Percentiles rank a stretch among this genome's conserved stretches.
Evolutionary conservation across 768 basidiomycete species (phyloP).

Genomic region (Termitomyces sp.): DNA sequence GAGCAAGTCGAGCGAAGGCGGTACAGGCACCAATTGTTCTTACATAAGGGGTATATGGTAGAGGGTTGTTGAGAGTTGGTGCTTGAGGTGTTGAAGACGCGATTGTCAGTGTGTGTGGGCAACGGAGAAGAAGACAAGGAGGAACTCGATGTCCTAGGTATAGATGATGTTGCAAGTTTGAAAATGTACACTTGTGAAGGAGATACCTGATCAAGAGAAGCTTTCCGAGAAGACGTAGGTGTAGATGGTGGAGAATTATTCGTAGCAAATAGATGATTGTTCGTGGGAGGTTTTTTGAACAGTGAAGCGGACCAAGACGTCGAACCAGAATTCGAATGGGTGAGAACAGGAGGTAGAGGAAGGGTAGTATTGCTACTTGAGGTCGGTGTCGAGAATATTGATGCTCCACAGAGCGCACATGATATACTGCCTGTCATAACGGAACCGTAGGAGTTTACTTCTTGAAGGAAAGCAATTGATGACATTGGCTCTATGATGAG

Average conservation of each 20-base stretch:
- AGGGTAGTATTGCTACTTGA: slow-evolving; percentile 17
- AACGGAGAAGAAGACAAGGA: slow-evolving; percentile 17
- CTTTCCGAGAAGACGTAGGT: slow-evolving; percentile 18
- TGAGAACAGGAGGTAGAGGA: slow-evolving; percentile 25
- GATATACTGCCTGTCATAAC: slow-evolving; percentile 46
- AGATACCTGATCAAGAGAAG: slow-evolving; percentile 20
- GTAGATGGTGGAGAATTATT: slow-evolving; percentile 24
- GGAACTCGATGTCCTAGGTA: slow-evolving; percentile 15
- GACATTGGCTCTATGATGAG: slow-evolving; percentile 85
- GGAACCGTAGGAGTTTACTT: slow-evolving; percentile 43
- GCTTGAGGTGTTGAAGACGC: slow-evolving; percentile 13
- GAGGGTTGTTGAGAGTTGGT: slow-evolving; percentile 24
- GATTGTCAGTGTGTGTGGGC: slow-evolving; percentile 23
- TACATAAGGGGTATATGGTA: slow-evolving; percentile 76
- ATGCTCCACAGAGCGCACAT: slow-evolving; percentile 77
- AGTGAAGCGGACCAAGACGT: slow-evolving; percentile 51
- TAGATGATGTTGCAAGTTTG: slow-evolving; percentile 41
- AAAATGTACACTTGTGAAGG: slow-evolving; percentile 61
- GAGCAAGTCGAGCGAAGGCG: slow-evolving; percentile 85
- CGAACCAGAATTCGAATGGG: slow-evolving; percentile 25
- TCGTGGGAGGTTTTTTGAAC: slow-evolving; percentile 45
- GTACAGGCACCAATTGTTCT: slow-evolving; percentile 79
- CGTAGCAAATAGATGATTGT: slow-evolving; percentile 22
- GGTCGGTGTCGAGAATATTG: slow-evolving; percentile 38
- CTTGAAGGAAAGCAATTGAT: slow-evolving; percentile 51